These are phyloP conservation scores for Physocladia obscura DNA, from an alignment of 192 early-diverging fungal genomes.

Conservation along the genomic window DNA sequence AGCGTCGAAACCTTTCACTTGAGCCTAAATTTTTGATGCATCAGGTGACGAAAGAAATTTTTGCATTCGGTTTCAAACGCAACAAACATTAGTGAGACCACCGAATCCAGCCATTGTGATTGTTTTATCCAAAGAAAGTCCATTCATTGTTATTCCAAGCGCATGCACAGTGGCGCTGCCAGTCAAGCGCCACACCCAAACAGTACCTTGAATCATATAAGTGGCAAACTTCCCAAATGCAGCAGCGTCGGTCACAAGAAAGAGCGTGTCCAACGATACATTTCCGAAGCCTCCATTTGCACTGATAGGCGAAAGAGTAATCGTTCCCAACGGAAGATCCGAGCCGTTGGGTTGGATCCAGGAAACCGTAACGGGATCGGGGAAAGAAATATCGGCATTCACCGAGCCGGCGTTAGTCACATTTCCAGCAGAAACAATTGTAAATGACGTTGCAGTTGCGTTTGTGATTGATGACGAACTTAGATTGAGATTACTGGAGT, in stretches of 20 bases:
- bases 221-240: slow-evolving; percentile 30
- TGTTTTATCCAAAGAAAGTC: slow-evolving; percentile 20
- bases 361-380: slow-evolving; percentile 29
- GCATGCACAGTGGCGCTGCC: slow-evolving; percentile 23
- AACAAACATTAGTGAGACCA: neutral
- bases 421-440: slow-evolving; percentile 18
- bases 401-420: slow-evolving; percentile 28
- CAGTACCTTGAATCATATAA: slow-evolving; percentile 23
- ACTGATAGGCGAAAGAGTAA: neutral
- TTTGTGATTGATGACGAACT: slow-evolving; percentile 25
- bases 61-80: neutral
- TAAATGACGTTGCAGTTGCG: slow-evolving; percentile 18
- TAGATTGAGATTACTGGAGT: slow-evolving; percentile 31
- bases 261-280: neutral
- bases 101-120: slow-evolving; percentile 19
- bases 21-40: too few relatives aligned
- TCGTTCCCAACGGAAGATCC: slow-evolving; percentile 1
- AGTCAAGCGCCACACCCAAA: slow-evolving; percentile 34
- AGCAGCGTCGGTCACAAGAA: neutral
- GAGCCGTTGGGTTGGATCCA: slow-evolving; percentile 26
- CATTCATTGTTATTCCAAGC: slow-evolving; percentile 31
- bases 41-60: too few relatives aligned
- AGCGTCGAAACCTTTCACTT: slow-evolving; percentile 6
- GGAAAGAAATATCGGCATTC: slow-evolving; percentile 28
- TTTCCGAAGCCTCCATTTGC: neutral